Evolutionary conservation across 176 grass and related monocot species (phyloP).

Genomic region (Rhipidocladum racemiflorum): DNA sequence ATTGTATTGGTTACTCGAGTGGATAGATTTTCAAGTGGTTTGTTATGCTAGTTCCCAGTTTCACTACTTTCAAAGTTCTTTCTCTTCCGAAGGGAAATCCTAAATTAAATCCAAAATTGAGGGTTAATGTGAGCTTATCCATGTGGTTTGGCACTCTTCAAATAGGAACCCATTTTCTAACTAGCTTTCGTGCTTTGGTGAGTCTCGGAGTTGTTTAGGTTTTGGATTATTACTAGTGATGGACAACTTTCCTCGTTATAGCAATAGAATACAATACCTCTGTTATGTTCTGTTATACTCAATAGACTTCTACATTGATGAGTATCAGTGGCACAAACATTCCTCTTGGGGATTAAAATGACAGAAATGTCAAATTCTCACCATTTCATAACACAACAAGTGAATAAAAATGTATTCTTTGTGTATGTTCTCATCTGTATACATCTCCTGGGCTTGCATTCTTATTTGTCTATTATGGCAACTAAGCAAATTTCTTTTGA

Average conservation of each 20-base stretch:
- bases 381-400: too few species aligned
- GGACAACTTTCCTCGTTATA: neutral
- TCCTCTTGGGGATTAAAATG: too few species aligned
- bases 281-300: neutral
- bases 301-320: neutral
- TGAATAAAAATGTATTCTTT: neutral
- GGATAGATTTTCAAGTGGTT: neutral
- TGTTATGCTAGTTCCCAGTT: neutral
- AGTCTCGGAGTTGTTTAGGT: neutral
- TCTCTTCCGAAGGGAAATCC: neutral
- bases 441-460: neutral
- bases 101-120: neutral
- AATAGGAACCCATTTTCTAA: neutral
- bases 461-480: neutral
- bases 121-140: neutral
- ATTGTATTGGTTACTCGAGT: neutral
- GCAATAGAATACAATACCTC: neutral
- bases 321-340: neutral
- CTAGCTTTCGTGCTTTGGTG: neutral
- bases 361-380: too few species aligned
- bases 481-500: neutral
- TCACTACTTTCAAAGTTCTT: neutral
- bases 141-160: neutral
- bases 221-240: conserved; percentile 5
- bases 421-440: neutral